Evolutionary conservation across 2,329 filamentous ascomycete species (phyloP), one percentile per base, ranked within the genome.

Genomic region (Cladosporium sp.): DNA sequence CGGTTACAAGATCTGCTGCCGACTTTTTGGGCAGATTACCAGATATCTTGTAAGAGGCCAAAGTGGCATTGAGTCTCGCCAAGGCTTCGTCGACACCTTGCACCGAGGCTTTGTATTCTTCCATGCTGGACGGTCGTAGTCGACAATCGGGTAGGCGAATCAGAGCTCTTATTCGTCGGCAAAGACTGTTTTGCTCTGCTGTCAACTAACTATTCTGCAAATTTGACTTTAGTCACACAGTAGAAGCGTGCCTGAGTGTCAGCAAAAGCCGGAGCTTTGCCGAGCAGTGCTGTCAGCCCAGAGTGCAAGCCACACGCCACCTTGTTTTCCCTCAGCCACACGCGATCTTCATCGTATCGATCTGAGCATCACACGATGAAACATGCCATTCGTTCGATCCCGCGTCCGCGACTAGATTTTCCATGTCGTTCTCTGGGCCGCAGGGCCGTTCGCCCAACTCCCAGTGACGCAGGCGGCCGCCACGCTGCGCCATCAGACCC

Each of bases 51-150:
- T 69, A 70, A 7, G 68, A 67, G 10, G 61, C 65, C 37, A 70
- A 55, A 17, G 68, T 70, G 40, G 66, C 63, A 40, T 69, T 70
- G 45, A 70, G 61, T 4, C 68, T 59, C n/a, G 58, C 61, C 52
- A 70, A 57, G 15, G 68, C 68, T 22, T 61, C 64, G 48, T 70
- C 68, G 13, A 70, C 66, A 48, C 64, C 63, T 35, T 66, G 60
- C 9, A 70, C 63, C 3, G 66, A 66, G 24, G 61, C 62, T 45
- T 65, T 62, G 58, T 70, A 68, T 28, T 64, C 52, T 25, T 70
- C 66, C 65, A 70, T 70, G 40, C 19, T 45, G n/a, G n/a, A n/a
- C 10, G 15, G 39, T 36, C 28, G 40, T 47, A 19, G 13, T 35
- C 17, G 20, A 25, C 19, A n/a, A 13, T 36, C 28, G 37, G 22